Conservation (phyloP, 2,329 filamentous ascomycete species). For the Cyphellophora europaea region DNA sequence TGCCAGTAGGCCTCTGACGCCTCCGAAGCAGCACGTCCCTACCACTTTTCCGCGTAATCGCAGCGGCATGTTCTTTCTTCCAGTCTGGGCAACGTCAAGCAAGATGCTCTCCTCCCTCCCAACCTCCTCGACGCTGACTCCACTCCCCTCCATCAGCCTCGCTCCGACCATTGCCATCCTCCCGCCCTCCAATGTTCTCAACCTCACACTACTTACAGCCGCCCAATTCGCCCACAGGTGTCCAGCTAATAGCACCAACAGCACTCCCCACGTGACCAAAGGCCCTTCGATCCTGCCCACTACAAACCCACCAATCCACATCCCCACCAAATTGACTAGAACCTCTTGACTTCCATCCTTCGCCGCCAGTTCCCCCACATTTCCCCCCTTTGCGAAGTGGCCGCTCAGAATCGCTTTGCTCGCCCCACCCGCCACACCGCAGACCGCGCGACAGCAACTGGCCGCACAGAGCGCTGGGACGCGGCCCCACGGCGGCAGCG, state of each 20-base stretch:
- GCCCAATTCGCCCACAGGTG: slow-evolving; percentile 81
- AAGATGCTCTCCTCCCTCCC: slow-evolving; percentile 9
- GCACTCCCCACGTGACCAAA: slow-evolving; percentile 61
- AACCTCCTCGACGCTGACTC: slow-evolving; percentile 6
- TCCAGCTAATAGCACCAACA: slow-evolving; percentile 61
- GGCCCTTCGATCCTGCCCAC: slow-evolving; percentile 66
- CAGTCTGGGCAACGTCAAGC: too few relatives aligned
- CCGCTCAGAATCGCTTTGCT: slow-evolving; percentile 85
- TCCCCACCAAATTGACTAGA: slow-evolving; percentile 77
- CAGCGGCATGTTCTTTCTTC: not conserved
- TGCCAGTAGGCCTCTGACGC: not conserved
- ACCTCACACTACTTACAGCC: slow-evolving; percentile 73
- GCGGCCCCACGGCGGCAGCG: slow-evolving; percentile 51
- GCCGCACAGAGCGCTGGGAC: slow-evolving; percentile 50
- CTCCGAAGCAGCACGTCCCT: not conserved
- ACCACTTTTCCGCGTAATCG: not conserved
- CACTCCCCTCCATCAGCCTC: not conserved
- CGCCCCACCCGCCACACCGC: slow-evolving; percentile 81
- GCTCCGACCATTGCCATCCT: slow-evolving; percentile 67
- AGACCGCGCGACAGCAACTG: slow-evolving; percentile 58
- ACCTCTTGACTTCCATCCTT: slow-evolving; percentile 95
- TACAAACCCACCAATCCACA: slow-evolving; percentile 73
- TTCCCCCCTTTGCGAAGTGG: slow-evolving; percentile 81
- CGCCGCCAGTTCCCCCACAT: slow-evolving; percentile 87
- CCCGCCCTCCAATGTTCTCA: slow-evolving; percentile 78